Percentiles rank a stretch among this genome's conserved stretches.
Evolutionary conservation across 305 asterid species (phyloP).

Genomic region (Ruellia speciosa): DNA sequence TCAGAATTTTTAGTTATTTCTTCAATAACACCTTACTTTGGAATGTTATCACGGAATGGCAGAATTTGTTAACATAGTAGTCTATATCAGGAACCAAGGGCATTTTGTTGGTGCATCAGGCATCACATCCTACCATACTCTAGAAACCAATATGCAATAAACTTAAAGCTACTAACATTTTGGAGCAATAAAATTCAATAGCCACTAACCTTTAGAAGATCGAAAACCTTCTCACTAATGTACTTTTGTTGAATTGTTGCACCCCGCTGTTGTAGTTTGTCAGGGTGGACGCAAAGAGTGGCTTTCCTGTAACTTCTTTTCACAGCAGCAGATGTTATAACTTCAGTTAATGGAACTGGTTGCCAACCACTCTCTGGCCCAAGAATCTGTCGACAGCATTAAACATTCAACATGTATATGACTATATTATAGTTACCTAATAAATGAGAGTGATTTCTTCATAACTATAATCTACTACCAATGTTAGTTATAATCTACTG

Average conservation of each 20-base stretch:
- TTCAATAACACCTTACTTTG: no score
- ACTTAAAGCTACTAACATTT: conserved; percentile 3
- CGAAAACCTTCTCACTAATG: conserved; percentile 87
- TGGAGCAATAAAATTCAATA: conserved; percentile 16
- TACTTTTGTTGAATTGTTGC: conserved; percentile 88
- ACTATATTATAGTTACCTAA: neutral
- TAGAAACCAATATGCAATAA: conserved; percentile 7
- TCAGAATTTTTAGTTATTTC: no score
- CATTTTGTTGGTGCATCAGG: neutral
- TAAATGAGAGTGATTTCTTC: neutral
- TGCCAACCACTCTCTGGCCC: conserved; percentile 95
- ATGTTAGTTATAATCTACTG: neutral
- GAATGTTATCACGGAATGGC: no score
- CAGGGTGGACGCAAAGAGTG: conserved; percentile 88
- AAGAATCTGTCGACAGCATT: conserved; percentile 54
- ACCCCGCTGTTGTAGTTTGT: conserved; percentile 91
- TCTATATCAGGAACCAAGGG: no score
- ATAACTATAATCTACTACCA: neutral
- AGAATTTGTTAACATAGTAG: no score
- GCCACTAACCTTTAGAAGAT: conserved; percentile 73
- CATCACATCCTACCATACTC: conserved; percentile 4
- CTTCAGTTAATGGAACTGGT: conserved; percentile 79
- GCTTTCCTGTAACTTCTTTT: conserved; percentile 89
- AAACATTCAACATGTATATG: neutral
- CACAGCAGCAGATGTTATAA: conserved; percentile 73